These are phyloP conservation scores for Henningerozyma blattae DNA, from an alignment of 805 yeast genomes.

Conservation along the genomic window DNA sequence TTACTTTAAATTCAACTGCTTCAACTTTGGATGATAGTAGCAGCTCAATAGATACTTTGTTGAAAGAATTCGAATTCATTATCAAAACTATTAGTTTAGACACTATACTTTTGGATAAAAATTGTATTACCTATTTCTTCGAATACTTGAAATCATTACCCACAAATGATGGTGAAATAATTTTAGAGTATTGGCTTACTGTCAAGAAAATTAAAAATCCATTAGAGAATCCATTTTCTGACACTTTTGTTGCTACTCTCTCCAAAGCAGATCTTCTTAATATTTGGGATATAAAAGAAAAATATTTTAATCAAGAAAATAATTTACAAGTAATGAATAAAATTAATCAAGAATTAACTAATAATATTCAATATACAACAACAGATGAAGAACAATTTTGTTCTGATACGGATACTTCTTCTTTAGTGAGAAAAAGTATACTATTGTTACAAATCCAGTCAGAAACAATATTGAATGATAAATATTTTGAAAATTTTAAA, in stretches of 20 bases:
- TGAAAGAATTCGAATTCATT: constrained; percentile 7
- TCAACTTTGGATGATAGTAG: background rate
- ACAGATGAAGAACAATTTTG: no score
- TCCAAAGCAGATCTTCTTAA: constrained; percentile 15
- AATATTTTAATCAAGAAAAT: constrained; percentile 9
- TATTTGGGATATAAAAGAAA: constrained; percentile 13
- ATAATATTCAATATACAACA: constrained; percentile 8
- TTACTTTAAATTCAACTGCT: background rate
- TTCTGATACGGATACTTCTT: constrained; percentile 6
- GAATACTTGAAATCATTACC: constrained; percentile 4
- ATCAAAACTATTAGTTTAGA: constrained; percentile 9
- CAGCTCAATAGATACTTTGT: constrained; percentile 2
- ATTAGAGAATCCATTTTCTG: constrained; percentile 32
- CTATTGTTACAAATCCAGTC: constrained; percentile 45
- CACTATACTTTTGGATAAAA: constrained; percentile 10
- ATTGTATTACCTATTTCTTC: constrained; percentile 9
- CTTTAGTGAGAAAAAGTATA: constrained; percentile 46
- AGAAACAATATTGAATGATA: constrained; percentile 36
- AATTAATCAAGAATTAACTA: constrained; percentile 12
- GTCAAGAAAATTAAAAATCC: constrained; percentile 67
- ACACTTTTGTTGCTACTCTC: constrained; percentile 17
- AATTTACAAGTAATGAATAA: constrained; percentile 11
- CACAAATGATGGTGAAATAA: constrained; percentile 6
- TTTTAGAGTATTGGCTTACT: constrained; percentile 53
- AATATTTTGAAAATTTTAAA: constrained; percentile 51